phyloP scores from a whole-genome alignment of 805 yeast species.

The Debaryomyces maramus region DNA sequence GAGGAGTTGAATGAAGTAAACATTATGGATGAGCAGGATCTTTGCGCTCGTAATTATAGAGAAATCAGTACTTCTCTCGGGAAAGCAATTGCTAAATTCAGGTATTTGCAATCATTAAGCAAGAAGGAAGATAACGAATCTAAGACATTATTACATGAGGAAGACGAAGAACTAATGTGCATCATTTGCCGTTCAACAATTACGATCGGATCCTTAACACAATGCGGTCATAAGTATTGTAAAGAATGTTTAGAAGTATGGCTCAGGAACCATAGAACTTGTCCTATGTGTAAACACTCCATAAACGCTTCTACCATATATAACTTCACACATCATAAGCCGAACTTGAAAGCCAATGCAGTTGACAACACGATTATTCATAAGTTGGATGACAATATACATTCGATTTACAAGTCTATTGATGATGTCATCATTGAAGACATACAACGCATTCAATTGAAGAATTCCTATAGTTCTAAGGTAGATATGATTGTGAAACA shows the following conservation, averaged over 20 bases:
- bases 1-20: slow-evolving; percentile 15
- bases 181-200: slow-evolving; percentile 76
- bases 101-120: slow-evolving; percentile 33
- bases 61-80: slow-evolving; percentile 15
- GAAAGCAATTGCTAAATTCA: slow-evolving; percentile 33
- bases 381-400: slow-evolving; percentile 16
- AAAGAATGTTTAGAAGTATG: slow-evolving; percentile 76
- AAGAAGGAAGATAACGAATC: slow-evolving; percentile 4
- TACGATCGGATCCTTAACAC: slow-evolving; percentile 73
- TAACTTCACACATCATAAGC: slow-evolving; percentile 62
- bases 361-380: slow-evolving; percentile 20
- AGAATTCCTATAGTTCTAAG: slow-evolving; percentile 72
- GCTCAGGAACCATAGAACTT: slow-evolving; percentile 55
- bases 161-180: slow-evolving; percentile 54
- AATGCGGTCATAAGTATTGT: slow-evolving; percentile 93
- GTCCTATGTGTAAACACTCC: slow-evolving; percentile 79
- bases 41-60: background rate
- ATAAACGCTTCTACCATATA: slow-evolving; percentile 57
- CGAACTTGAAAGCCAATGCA: slow-evolving; percentile 49
- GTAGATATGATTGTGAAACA: slow-evolving; percentile 80
- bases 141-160: slow-evolving; percentile 10
- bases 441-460: slow-evolving; percentile 38
- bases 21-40: background rate
- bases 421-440: slow-evolving; percentile 42
- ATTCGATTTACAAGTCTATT: slow-evolving; percentile 47